Percentiles rank a stretch among this genome's conserved stretches.
Conservation (phyloP, 768 basidiomycete genomes). For the Cyathus striatus region DNA sequence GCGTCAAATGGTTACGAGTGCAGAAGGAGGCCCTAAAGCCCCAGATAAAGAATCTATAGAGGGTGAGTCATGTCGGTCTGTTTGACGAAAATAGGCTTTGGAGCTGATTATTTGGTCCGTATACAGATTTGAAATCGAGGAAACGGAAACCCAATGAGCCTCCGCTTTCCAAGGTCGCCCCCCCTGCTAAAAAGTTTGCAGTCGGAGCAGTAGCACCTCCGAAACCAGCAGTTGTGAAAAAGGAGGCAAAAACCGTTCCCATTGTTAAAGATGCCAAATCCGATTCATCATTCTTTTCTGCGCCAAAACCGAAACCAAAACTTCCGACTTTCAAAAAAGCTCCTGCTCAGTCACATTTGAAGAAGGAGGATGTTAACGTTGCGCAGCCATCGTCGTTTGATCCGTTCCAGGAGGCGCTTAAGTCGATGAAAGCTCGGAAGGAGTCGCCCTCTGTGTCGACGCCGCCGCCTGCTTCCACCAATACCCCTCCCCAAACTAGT, state of each 20-base stretch:
- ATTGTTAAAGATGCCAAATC: slow-evolving; percentile 74
- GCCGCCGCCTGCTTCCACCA: slow-evolving; percentile 39
- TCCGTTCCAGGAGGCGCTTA: slow-evolving; percentile 80
- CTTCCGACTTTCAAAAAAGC: slow-evolving; percentile 86
- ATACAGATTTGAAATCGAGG: slow-evolving; percentile 54
- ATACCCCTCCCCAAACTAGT: slow-evolving; percentile 28
- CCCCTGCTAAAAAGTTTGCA: slow-evolving; percentile 65
- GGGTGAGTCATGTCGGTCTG: slow-evolving; percentile 68
- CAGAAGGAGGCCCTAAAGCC: slow-evolving; percentile 34
- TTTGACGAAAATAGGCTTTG: slow-evolving; percentile 10
- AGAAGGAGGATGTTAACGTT: too few relatives aligned
- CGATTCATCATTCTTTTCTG: slow-evolving; percentile 86
- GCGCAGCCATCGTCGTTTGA: slow-evolving; percentile 75
- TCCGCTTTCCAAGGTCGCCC: slow-evolving; percentile 38
- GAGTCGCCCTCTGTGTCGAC: slow-evolving; percentile 60
- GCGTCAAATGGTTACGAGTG: slow-evolving; percentile 53
- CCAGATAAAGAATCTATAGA: slow-evolving; percentile 45
- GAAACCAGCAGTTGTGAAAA: slow-evolving; percentile 48
- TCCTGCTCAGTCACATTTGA: slow-evolving; percentile 24
- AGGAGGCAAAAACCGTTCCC: slow-evolving; percentile 35
- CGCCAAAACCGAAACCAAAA: slow-evolving; percentile 79
- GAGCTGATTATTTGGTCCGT: slow-evolving; percentile 14
- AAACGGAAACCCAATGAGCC: slow-evolving; percentile 70
- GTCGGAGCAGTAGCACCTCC: slow-evolving; percentile 37
- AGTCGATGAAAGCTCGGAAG: slow-evolving; percentile 63